Evolutionary conservation across 192 early-diverging fungal genomes (phyloP).

Genomic region (Chytriomyces hyalinus): DNA sequence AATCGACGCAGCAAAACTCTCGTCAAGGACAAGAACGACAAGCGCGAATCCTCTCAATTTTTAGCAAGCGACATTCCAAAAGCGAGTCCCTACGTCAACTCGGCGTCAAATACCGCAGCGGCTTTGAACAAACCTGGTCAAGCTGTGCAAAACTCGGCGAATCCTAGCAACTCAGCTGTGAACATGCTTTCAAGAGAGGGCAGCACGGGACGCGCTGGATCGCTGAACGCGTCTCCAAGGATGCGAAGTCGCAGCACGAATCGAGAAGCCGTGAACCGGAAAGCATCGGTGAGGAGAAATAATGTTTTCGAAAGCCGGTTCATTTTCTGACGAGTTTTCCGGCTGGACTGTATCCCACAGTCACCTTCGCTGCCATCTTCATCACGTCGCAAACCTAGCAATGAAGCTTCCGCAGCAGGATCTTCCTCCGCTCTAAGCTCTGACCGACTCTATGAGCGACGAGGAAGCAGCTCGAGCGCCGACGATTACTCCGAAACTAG

Average conservation of each 20-base stretch:
- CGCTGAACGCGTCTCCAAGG: not conserved
- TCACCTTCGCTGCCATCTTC: not conserved
- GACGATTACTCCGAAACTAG: not conserved
- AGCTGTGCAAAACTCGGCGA: not conserved
- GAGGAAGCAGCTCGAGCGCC: not conserved
- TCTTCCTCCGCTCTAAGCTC: not conserved
- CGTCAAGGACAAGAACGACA: constrained; percentile 15
- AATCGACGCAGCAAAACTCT: constrained; percentile 21
- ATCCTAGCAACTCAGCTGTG: too few species aligned
- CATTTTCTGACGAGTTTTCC: not conserved
- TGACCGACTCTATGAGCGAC: not conserved
- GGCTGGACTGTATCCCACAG: too few species aligned
- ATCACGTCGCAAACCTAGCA: not conserved
- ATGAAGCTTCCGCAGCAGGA: not conserved
- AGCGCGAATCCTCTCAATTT: not conserved
- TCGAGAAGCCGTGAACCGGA: not conserved
- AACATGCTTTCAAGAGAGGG: not conserved
- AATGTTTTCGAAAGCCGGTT: not conserved
- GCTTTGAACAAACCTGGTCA: not conserved
- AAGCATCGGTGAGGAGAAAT: not conserved
- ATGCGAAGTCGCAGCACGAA: not conserved
- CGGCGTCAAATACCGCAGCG: not conserved
- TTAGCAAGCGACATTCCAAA: not conserved
- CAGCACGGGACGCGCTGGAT: not conserved
- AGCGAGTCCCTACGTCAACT: not conserved